phyloP scores from a whole-genome alignment of 2,329 filamentous ascomycete species.

The Hymenoscyphus albidus region DNA sequence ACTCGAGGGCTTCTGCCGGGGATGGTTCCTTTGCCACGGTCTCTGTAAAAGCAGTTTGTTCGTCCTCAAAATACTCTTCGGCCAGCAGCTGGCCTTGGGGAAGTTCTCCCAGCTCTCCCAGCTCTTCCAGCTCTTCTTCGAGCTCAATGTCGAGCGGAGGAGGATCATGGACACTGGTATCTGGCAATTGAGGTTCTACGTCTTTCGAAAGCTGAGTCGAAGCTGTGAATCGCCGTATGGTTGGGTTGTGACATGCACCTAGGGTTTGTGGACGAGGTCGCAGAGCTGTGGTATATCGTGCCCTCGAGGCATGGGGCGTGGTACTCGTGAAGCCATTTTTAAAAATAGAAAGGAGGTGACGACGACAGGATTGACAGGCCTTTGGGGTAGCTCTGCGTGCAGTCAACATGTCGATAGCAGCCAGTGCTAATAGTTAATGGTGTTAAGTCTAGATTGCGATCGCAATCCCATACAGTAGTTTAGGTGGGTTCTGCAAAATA shows the following conservation, averaged over 20 bases:
- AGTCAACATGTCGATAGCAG: conserved; percentile 26
- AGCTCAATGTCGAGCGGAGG: neutral
- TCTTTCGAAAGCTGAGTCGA: conserved; percentile 7
- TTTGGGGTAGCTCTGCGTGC: conserved; percentile 27
- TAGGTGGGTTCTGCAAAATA: no score
- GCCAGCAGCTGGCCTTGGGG: neutral
- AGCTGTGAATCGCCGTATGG: conserved; percentile 22
- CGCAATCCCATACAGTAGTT: neutral
- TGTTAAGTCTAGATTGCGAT: neutral
- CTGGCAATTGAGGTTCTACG: conserved; percentile 3
- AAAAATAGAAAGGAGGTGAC: conserved; percentile 35
- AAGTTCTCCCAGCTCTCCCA: neutral
- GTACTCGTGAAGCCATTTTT: conserved; percentile 34
- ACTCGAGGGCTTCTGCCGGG: conserved; percentile 40
- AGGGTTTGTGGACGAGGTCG: conserved; percentile 11
- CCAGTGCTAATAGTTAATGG: neutral
- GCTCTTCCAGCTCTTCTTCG: neutral
- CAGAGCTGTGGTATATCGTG: conserved; percentile 18
- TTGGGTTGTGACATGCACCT: conserved; percentile 11
- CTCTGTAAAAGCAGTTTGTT: neutral
- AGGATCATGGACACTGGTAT: neutral
- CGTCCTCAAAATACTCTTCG: neutral
- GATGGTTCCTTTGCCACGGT: neutral
- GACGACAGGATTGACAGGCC: conserved; percentile 36
- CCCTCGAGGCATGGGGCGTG: conserved; percentile 14